phyloP scores from a whole-genome alignment of 164 flowering plant genomes.

The Magnolia changhungtana region DNA sequence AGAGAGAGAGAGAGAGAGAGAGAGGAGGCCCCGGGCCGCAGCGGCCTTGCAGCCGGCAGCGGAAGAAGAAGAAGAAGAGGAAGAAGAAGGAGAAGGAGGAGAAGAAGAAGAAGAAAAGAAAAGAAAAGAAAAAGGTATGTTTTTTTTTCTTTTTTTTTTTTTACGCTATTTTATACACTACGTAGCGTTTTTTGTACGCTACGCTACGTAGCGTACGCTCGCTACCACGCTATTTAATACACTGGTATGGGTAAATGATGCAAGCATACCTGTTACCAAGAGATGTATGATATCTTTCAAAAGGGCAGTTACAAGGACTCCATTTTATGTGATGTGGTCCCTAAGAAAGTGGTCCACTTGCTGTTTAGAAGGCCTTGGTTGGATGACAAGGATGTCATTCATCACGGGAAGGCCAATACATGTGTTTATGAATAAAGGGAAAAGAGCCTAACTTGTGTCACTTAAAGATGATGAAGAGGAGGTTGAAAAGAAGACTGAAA shows the following conservation, averaged over 20 bases:
- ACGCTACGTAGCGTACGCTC: too few species aligned
- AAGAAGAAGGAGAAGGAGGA: too few species aligned
- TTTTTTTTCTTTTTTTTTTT: too few species aligned
- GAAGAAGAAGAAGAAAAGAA: too few species aligned
- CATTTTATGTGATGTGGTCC: background rate
- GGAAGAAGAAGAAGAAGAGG: too few species aligned
- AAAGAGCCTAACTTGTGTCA: background rate
- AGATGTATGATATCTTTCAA: background rate
- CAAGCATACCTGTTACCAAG: background rate
- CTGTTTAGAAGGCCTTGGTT: background rate
- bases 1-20: too few species aligned
- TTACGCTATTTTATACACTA: too few species aligned
- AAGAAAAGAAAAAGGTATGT: too few species aligned
- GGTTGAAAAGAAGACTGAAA: background rate
- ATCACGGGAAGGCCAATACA: background rate
- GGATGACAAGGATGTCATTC: background rate
- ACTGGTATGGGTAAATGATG: background rate
- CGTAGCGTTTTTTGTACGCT: too few species aligned
- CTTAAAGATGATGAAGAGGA: background rate
- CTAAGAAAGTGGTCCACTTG: background rate
- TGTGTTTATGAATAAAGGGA: background rate
- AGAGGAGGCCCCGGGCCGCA: too few species aligned
- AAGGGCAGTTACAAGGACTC: background rate
- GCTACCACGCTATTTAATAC: too few species aligned
- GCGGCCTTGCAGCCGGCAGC: too few species aligned